A percentile compares a stretch with the other conserved stretches of the same genome.
These are phyloP conservation scores for Rhodotorula sp. DNA, from an alignment of 1,284 basidiomycete genomes.

Conservation along the genomic window DNA sequence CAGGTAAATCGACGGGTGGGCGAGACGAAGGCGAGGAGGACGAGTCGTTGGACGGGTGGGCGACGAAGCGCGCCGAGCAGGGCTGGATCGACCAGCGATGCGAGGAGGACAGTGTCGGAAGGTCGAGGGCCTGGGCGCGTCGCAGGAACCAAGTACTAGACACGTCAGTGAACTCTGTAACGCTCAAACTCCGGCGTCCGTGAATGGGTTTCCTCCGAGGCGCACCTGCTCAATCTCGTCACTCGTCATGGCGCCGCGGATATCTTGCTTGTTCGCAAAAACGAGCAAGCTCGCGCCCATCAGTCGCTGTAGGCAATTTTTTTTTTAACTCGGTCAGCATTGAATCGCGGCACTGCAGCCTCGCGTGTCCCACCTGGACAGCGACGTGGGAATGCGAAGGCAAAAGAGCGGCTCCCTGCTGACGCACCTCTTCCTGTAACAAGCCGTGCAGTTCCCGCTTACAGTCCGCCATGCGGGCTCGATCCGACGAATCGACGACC, in stretches of 20 bases:
- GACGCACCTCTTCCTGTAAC: constrained; percentile 81
- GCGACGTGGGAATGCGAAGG: no score
- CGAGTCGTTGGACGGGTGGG: not conserved
- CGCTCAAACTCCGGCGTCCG: no score
- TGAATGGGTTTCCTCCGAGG: constrained; percentile 22
- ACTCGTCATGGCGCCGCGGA: constrained; percentile 78
- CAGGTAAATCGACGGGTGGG: no score
- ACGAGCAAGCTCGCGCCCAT: constrained; percentile 91
- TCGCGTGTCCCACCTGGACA: not conserved
- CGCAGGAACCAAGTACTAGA: no score
- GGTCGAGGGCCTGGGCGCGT: constrained; percentile 26
- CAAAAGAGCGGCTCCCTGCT: no score
- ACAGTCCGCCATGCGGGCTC: constrained; percentile 84
- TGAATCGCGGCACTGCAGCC: no score
- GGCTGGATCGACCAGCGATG: constrained; percentile 31
- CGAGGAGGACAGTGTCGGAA: constrained; percentile 16
- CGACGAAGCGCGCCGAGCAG: constrained; percentile 25
- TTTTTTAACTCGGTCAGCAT: no score
- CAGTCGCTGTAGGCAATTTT: constrained; percentile 62
- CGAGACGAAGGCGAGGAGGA: not conserved
- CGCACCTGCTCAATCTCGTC: constrained; percentile 78
- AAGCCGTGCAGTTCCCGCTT: constrained; percentile 79
- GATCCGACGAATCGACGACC: constrained; percentile 96
- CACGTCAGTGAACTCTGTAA: no score
- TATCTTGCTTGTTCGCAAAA: constrained; percentile 99